These are phyloP conservation scores for Crithidia brevicula DNA, from an alignment of 208 protist species.

Conservation along the genomic window DNA sequence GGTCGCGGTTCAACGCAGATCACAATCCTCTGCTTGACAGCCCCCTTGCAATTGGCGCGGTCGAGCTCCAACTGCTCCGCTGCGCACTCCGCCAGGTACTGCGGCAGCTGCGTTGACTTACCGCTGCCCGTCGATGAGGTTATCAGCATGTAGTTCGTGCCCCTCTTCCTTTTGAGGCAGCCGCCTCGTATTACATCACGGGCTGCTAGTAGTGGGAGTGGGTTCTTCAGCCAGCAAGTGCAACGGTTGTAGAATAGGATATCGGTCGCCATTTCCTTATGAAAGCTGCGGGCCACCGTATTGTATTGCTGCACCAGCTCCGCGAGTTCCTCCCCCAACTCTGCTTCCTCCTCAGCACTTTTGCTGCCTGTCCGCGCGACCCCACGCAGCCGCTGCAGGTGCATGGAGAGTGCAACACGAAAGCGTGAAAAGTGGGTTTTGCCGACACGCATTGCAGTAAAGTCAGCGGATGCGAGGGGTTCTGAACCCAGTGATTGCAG, in stretches of 20 bases:
- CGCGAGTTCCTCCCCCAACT: neutral
- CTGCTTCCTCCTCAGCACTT: neutral
- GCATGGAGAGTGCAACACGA: neutral
- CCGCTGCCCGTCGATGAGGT: conserved; percentile 79
- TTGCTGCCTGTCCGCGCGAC: neutral
- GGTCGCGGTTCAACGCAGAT: conserved; percentile 96
- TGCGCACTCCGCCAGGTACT: conserved; percentile 67
- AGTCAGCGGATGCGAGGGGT: too few species aligned
- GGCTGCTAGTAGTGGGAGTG: conserved; percentile 6
- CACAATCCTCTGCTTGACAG: conserved; percentile 8
- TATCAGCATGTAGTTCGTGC: neutral
- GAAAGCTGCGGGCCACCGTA: neutral
- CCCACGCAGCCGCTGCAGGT: neutral
- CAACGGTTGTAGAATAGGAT: neutral
- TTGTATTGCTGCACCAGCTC: conserved; percentile 10
- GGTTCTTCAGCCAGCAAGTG: neutral
- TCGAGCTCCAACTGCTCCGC: conserved; percentile 18
- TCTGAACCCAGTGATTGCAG: neutral
- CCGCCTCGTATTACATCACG: neutral
- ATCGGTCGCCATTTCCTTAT: neutral
- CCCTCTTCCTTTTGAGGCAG: neutral
- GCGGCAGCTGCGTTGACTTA: conserved; percentile 93
- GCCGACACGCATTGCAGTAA: too few species aligned
- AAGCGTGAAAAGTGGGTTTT: neutral
- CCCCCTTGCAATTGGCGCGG: neutral